These are phyloP conservation scores for Phytomonas serpens DNA, from an alignment of 208 protist species.

Conservation along the genomic window DNA sequence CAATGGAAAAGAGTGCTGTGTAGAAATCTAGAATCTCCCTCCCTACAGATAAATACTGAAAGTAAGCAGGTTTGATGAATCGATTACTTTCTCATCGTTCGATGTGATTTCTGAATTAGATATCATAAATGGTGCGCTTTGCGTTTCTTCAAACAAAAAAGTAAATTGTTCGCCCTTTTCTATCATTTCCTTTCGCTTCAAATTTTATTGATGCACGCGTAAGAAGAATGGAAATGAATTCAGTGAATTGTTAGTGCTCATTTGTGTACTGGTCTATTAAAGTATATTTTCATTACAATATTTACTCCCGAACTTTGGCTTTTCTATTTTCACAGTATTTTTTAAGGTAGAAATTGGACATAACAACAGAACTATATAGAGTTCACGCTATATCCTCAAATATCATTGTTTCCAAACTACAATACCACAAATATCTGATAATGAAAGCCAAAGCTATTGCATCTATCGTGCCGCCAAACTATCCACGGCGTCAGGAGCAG, in stretches of 20 bases:
- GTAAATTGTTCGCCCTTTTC: not conserved
- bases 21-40: slow-evolving; percentile 7
- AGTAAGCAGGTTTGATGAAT: not conserved
- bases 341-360: not conserved
- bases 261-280: not conserved
- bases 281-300: not conserved
- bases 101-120: not conserved
- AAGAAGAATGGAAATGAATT: not conserved
- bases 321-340: slow-evolving; percentile 4
- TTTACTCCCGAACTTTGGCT: not conserved
- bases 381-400: not conserved
- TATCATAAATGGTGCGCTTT: not conserved
- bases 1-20: slow-evolving; percentile 7
- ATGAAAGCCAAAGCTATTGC: slow-evolving; percentile 4
- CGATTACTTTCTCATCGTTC: not conserved
- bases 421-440: not conserved
- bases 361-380: not conserved
- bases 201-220: slow-evolving; percentile 5
- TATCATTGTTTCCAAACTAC: not conserved
- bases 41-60: not conserved
- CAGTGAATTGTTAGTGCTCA: not conserved
- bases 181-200: not conserved
- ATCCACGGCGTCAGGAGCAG: slow-evolving; percentile 50
- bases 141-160: slow-evolving; percentile 2
- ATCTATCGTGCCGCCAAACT: slow-evolving; percentile 36